Evolutionary conservation across 495 filamentous ascomycete genomes (phyloP), one percentile per base, ranked within the genome.

Genomic region (Hypoxylon fragiforme): DNA sequence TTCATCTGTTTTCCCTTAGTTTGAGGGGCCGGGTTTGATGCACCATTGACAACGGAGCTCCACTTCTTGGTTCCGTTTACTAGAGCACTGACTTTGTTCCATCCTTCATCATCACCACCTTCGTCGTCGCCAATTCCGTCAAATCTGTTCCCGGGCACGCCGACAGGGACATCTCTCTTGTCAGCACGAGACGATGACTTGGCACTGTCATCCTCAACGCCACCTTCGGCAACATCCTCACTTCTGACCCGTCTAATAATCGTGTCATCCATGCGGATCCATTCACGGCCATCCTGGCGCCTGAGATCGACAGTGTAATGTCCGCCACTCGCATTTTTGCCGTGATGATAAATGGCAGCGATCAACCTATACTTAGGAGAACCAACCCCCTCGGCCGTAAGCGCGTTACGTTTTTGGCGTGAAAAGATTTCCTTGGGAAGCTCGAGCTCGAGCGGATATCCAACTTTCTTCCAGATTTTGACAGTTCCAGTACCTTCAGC

Each of bases 391-490:
- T 87, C 83, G 13, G 76, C 73, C 26, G 81, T 73, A 54, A 87
- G 71, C 3, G 72, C 75, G 48, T 84, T 85, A 36, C 91, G 83
- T 60, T 83, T 86, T 49, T 84, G 79, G 14, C 83, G 81, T 3
- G 90, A 86, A 69, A 98, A 88, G n/a, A 94, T 86, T 65, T 97
- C 95, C 20, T 85, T 85, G 1, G 94, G 94, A 56, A 98, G 90
- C 67, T 96, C 94, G 30, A 97, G 81, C 61, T 96, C 91, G 11
- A 97, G 77, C 0, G 94, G 94, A 63, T 98, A 97, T 28, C 90
- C 92, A 59, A 98, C 78, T 72, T 91, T 92, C 77, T 97, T 98
- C 92, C 92, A 97, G 52, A 97, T 95, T 72, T 98, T 98, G 64
- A 96, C 88, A 0, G 91, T 95, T 9, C 91, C 91, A 37, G 76